Evolutionary conservation across 495 filamentous ascomycete species (phyloP).

Genomic region (Neurospora sp.): DNA sequence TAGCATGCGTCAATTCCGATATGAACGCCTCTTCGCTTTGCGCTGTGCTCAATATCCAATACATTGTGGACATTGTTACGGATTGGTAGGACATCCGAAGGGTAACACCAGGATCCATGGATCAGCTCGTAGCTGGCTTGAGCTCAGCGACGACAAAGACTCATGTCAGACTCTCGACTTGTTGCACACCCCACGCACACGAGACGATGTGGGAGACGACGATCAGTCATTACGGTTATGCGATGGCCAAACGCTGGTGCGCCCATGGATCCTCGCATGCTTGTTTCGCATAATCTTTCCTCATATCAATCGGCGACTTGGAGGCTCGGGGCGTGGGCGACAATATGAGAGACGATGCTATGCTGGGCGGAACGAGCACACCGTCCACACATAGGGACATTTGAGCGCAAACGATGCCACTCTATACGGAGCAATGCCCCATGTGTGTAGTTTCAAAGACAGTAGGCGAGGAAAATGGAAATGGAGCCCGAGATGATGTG

Average conservation of each 20-base stretch:
- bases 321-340: not conserved
- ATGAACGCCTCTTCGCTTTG: not conserved
- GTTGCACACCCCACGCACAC: not conserved
- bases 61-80: not conserved
- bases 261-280: not conserved
- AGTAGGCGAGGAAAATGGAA: not conserved
- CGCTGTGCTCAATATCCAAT: not conserved
- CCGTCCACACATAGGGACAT: constrained; percentile 2
- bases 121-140: not conserved
- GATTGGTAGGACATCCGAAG: not conserved
- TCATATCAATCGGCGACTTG: not conserved
- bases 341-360: constrained; percentile 16
- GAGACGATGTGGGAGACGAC: not conserved
- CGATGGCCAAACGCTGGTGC: not conserved
- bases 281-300: not conserved
- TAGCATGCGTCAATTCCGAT: not conserved
- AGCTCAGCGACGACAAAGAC: not conserved
- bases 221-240: not conserved
- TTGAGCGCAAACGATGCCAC: not conserved
- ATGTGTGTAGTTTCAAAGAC: not conserved
- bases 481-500: not conserved
- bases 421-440: not conserved
- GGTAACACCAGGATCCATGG: not conserved
- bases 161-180: not conserved
- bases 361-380: constrained; percentile 16